These are phyloP conservation scores for Rhodotorula babjevae DNA, from an alignment of 768 basidiomycete genomes.

Conservation along the genomic window DNA sequence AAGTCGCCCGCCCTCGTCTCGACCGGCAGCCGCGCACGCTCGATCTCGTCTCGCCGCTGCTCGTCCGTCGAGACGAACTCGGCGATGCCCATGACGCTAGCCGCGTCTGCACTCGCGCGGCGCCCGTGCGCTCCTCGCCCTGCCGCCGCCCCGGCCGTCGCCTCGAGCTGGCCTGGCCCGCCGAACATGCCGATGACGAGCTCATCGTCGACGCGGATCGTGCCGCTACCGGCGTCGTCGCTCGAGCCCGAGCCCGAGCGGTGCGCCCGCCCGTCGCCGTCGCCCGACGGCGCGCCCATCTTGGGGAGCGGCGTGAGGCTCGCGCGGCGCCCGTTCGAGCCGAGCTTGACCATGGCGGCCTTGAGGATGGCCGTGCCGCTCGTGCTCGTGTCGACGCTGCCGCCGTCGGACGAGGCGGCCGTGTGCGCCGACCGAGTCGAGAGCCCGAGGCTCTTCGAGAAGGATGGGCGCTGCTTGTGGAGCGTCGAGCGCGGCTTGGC, in stretches of 20 bases:
- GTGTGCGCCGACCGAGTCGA: background rate
- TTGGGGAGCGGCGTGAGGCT: background rate
- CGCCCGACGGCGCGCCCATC: background rate
- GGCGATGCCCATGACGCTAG: slow-evolving; percentile 3
- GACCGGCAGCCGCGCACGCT: background rate
- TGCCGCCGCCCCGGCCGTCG: background rate
- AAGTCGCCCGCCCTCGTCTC: slow-evolving; percentile 1
- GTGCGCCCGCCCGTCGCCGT: background rate
- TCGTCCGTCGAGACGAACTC: slow-evolving; percentile 21
- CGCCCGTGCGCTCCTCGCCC: background rate
- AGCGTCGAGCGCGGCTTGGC: background rate
- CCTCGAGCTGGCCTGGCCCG: too few species aligned
- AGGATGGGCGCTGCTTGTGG: background rate
- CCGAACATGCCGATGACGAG: slow-evolving; percentile 18
- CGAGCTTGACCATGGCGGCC: slow-evolving; percentile 25
- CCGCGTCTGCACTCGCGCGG: background rate
- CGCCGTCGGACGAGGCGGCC: background rate
- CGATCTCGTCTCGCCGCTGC: background rate
- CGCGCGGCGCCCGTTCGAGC: background rate
- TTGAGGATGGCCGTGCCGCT: background rate
- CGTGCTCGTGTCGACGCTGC: background rate
- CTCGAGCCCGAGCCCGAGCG: background rate
- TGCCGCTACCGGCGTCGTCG: slow-evolving; percentile 1
- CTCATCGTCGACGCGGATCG: slow-evolving; percentile 15
- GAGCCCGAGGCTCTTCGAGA: background rate